phyloP scores from a whole-genome alignment of 352 stramenopile genomes.

The Globisporangium alternatum region DNA sequence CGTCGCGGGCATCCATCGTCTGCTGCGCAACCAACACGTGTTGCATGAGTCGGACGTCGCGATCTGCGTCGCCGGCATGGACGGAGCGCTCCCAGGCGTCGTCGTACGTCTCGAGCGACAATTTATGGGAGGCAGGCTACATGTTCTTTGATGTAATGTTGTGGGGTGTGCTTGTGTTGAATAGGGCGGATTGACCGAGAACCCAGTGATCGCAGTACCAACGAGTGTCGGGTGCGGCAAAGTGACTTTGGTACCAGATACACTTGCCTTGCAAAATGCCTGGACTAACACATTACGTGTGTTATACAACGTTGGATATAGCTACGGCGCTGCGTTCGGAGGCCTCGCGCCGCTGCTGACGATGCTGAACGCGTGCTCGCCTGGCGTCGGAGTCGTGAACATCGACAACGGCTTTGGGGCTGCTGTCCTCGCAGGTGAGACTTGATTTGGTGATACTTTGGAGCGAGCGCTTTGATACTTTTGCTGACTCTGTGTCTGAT shows the following conservation, averaged over 20 bases:
- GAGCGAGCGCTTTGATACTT: constrained; percentile 3
- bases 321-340: constrained; percentile 82
- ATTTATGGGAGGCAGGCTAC: not conserved
- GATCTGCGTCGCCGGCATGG: constrained; percentile 97
- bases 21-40: constrained; percentile 85
- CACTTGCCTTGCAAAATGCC: not conserved
- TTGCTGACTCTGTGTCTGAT: not conserved
- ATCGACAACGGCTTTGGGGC: constrained; percentile 99
- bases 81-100: constrained; percentile 96
- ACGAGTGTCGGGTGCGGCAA: constrained; percentile 91
- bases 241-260: not conserved
- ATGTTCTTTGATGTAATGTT: not conserved
- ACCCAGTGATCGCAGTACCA: constrained; percentile 87
- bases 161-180: not conserved
- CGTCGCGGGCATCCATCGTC: constrained; percentile 92
- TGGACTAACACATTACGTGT: not conserved
- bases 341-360: constrained; percentile 94
- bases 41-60: constrained; percentile 89
- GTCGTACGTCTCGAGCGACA: constrained; percentile 66
- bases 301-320: constrained; percentile 3
- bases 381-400: constrained; percentile 98
- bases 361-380: constrained; percentile 98
- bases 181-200: constrained; percentile 75
- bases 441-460: not conserved
- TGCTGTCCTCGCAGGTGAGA: constrained; percentile 88